Evolutionary conservation across 148 eudicot genomes (phyloP).

Genomic region (Mesembryanthemum crystallinum): DNA sequence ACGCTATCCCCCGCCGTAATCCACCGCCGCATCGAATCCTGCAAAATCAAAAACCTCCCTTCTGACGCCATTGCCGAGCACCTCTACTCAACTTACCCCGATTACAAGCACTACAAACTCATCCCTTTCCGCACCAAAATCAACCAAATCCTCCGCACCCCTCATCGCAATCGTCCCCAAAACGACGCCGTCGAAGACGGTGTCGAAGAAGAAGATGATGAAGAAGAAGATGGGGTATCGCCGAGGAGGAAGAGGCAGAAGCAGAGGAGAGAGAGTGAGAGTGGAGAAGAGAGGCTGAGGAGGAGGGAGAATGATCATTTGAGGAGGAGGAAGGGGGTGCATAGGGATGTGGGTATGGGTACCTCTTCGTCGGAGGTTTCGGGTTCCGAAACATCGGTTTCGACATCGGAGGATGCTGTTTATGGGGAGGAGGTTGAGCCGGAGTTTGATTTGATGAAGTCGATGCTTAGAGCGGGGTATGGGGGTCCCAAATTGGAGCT

Average conservation of each 20-base stretch:
- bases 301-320: neutral
- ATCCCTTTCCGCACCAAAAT: slow-evolving; percentile 26
- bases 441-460: slow-evolving; percentile 58
- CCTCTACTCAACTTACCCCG: slow-evolving; percentile 30
- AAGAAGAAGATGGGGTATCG: neutral
- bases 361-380: neutral
- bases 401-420: slow-evolving; percentile 24
- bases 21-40: slow-evolving; percentile 19
- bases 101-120: slow-evolving; percentile 30
- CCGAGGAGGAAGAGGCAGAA: slow-evolving; percentile 22
- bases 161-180: neutral
- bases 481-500: slow-evolving; percentile 24
- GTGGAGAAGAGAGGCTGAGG: slow-evolving; percentile 16
- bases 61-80: slow-evolving; percentile 28
- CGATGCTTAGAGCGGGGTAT: slow-evolving; percentile 41
- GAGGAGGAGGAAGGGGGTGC: no score
- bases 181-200: neutral
- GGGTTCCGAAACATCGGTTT: slow-evolving; percentile 18
- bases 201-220: neutral
- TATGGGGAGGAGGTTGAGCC: slow-evolving; percentile 36
- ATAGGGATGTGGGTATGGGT: neutral
- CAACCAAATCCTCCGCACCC: slow-evolving; percentile 11
- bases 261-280: neutral
- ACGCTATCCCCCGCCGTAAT: slow-evolving; percentile 19
- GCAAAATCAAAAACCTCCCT: slow-evolving; percentile 28